These are phyloP conservation scores for Ilyonectria sp. DNA, from an alignment of 2,329 filamentous ascomycete species.

Conservation along the genomic window DNA sequence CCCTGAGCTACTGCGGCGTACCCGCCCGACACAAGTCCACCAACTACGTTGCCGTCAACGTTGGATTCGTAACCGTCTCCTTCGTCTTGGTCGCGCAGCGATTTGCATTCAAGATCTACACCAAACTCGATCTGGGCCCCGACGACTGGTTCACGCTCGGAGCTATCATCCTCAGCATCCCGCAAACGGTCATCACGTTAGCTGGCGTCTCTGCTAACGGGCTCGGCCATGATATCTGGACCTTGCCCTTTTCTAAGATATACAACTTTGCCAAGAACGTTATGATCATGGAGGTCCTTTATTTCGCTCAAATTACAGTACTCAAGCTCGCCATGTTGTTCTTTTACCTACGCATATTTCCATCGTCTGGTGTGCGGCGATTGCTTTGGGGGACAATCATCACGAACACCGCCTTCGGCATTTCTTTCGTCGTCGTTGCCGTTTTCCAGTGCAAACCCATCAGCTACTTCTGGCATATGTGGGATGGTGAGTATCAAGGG, in stretches of 20 bases:
- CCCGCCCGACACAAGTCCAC: background rate
- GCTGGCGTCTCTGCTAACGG: constrained; percentile 23
- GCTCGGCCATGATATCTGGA: constrained; percentile 26
- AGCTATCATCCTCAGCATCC: background rate
- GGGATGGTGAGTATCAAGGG: constrained; percentile 15
- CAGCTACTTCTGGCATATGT: constrained; percentile 27
- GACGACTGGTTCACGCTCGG: background rate
- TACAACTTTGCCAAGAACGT: constrained; percentile 8
- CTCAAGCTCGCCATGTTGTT: constrained; percentile 29
- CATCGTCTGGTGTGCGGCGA: background rate
- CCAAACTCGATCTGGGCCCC: background rate
- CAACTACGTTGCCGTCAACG: background rate
- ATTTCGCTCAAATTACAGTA: constrained; percentile 20
- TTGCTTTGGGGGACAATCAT: constrained; percentile 24
- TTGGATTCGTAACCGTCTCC: background rate
- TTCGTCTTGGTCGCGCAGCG: background rate
- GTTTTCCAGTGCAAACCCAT: constrained; percentile 15
- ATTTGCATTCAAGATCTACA: background rate
- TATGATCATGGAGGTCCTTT: constrained; percentile 16
- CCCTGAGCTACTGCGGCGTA: background rate
- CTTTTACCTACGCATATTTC: constrained; percentile 33
- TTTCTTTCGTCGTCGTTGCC: constrained; percentile 2
- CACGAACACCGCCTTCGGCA: background rate
- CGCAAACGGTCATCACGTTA: background rate
- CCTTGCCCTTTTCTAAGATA: constrained; percentile 2